Percentiles rank a stretch among this genome's conserved stretches.
phyloP scores from a whole-genome alignment of 2,329 filamentous ascomycete genomes.

The Fusarium chuoi region DNA sequence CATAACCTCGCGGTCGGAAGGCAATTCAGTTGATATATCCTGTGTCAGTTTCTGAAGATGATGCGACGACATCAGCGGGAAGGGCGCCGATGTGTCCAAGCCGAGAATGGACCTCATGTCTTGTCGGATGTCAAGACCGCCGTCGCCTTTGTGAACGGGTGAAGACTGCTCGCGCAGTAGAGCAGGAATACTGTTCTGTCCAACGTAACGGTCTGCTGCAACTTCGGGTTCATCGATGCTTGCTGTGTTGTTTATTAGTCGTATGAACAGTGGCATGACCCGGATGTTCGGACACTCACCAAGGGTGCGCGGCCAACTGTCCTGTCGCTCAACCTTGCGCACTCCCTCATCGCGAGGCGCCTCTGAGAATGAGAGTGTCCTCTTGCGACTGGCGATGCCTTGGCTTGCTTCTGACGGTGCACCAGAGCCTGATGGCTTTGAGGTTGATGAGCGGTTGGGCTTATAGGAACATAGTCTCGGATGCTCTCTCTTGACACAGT shows the following conservation, averaged over 20 bases:
- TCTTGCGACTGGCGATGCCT: slow-evolving; percentile 44
- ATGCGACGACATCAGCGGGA: slow-evolving; percentile 72
- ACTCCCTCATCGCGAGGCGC: slow-evolving; percentile 42
- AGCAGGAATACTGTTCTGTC: slow-evolving; percentile 75
- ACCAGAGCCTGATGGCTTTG: slow-evolving; percentile 49
- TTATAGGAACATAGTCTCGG: slow-evolving; percentile 74
- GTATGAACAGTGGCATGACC: slow-evolving; percentile 18
- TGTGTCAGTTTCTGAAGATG: slow-evolving; percentile 69
- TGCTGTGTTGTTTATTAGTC: slow-evolving; percentile 48
- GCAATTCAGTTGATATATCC: slow-evolving; percentile 70
- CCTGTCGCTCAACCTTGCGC: slow-evolving; percentile 51
- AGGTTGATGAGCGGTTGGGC: slow-evolving; percentile 62
- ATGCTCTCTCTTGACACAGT: slow-evolving; percentile 74
- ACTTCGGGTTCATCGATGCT: slow-evolving; percentile 64
- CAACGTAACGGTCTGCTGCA: slow-evolving; percentile 69
- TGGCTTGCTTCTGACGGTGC: slow-evolving; percentile 40
- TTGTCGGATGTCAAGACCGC: slow-evolving; percentile 66
- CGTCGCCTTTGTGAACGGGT: slow-evolving; percentile 61
- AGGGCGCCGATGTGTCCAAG: slow-evolving; percentile 72
- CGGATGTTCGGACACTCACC: slow-evolving; percentile 43
- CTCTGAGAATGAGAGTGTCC: slow-evolving; percentile 49
- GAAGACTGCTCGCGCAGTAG: slow-evolving; percentile 70
- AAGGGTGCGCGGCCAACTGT: slow-evolving; percentile 56
- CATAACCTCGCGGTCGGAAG: slow-evolving; percentile 73
- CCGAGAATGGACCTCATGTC: slow-evolving; percentile 75